These are phyloP conservation scores for Phytophthora crassamura DNA, from an alignment of 352 stramenopile species.

Conservation along the genomic window DNA sequence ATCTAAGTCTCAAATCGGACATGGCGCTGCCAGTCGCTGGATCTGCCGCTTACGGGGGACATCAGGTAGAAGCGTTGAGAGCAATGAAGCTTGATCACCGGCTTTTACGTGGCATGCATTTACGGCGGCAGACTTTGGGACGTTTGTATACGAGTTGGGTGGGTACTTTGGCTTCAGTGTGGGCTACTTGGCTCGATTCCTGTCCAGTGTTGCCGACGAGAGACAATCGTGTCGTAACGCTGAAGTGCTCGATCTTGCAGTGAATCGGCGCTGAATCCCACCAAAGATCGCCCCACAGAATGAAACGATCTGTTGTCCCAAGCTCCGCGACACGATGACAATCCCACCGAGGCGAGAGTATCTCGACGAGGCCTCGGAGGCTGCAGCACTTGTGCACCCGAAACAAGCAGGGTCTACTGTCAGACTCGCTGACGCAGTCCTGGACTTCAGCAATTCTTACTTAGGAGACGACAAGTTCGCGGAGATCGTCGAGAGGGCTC, in stretches of 20 bases:
- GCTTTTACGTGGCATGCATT: background rate
- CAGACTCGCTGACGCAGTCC: conserved; percentile 23
- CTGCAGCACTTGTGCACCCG: conserved; percentile 11
- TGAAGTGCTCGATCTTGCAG: conserved; percentile 2
- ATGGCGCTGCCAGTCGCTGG: conserved; percentile 9
- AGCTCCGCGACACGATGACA: conserved; percentile 16
- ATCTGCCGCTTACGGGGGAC: background rate
- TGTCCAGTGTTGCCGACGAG: background rate
- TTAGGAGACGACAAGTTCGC: conserved; percentile 70
- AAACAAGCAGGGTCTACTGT: background rate
- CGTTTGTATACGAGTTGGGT: background rate
- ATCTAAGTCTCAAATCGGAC: conserved; percentile 1
- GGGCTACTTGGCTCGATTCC: no score
- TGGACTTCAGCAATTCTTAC: conserved; percentile 84
- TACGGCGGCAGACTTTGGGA: background rate
- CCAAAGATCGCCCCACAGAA: conserved; percentile 17
- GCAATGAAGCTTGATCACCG: background rate
- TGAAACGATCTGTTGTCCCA: conserved; percentile 17
- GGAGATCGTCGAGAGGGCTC: conserved; percentile 58
- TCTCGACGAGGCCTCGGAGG: conserved; percentile 15
- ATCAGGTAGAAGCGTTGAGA: background rate
- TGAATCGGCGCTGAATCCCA: conserved; percentile 6
- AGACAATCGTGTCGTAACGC: conserved; percentile 16
- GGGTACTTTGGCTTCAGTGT: no score
- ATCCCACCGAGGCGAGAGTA: conserved; percentile 19